Conservation (phyloP, 768 basidiomycete genomes). For the Pisolithus microcarpus region DNA sequence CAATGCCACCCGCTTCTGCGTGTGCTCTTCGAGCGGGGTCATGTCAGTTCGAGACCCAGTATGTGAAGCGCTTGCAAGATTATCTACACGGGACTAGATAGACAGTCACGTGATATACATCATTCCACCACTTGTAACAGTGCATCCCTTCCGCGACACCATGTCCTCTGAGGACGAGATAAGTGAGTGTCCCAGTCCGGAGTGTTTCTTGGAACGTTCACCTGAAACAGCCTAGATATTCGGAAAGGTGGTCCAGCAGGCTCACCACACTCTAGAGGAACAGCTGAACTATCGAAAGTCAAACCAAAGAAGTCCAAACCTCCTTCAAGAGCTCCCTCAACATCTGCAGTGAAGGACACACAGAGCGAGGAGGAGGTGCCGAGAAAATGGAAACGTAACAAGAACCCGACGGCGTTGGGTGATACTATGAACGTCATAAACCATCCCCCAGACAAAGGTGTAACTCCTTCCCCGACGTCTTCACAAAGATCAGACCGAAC, state of each 20-base stretch:
- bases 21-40: constrained; percentile 16
- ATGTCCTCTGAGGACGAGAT: constrained; percentile 30
- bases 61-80: background rate
- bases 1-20: constrained; percentile 21
- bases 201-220: constrained; percentile 10
- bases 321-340: constrained; percentile 8
- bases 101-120: constrained; percentile 5
- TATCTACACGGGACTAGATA: background rate
- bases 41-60: background rate
- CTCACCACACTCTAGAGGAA: constrained; percentile 6
- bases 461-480: background rate
- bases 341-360: constrained; percentile 1
- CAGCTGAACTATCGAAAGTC: background rate
- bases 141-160: background rate
- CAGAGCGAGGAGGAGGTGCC: constrained; percentile 8
- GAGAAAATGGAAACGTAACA: constrained; percentile 6
- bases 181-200: constrained; percentile 14
- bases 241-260: constrained; percentile 10
- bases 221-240: constrained; percentile 21
- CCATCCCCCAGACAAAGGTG: background rate
- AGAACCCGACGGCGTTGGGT: constrained; percentile 2
- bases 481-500: background rate
- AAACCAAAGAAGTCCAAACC: constrained; percentile 13
- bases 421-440: constrained; percentile 13
- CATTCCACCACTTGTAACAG: background rate